Evolutionary conservation across 2,329 filamentous ascomycete species (phyloP).

Genomic region (Stagonosporopsis tanaceti): DNA sequence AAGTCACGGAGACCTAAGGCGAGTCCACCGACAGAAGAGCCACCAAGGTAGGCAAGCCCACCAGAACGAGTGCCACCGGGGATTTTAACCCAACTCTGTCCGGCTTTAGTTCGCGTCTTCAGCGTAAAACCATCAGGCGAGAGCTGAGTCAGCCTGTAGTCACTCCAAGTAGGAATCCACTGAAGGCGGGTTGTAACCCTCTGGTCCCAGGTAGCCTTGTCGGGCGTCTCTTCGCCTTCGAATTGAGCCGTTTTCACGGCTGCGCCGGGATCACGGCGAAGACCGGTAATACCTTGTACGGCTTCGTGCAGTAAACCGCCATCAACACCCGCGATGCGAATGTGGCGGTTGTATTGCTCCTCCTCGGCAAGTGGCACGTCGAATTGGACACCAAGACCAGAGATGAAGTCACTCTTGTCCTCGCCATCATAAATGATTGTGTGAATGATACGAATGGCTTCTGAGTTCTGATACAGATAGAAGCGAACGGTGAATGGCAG

Average conservation of each 20-base stretch:
- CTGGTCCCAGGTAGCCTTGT: slow-evolving; percentile 57
- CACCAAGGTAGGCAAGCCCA: slow-evolving; percentile 67
- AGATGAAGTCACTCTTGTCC: slow-evolving; percentile 60
- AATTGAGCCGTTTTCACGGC: slow-evolving; percentile 61
- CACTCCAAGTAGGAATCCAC: slow-evolving; percentile 67
- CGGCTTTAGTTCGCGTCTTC: slow-evolving; percentile 66
- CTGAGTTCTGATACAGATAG: slow-evolving; percentile 66
- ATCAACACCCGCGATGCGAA: slow-evolving; percentile 64
- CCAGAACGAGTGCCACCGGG: slow-evolving; percentile 64
- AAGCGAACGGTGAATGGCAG: slow-evolving; percentile 65
- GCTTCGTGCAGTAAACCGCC: slow-evolving; percentile 66
- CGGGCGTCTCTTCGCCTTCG: slow-evolving; percentile 56
- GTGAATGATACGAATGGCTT: slow-evolving; percentile 64
- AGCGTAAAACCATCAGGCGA: slow-evolving; percentile 68
- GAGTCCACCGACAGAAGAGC: slow-evolving; percentile 64
- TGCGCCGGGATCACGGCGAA: slow-evolving; percentile 63
- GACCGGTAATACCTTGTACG: slow-evolving; percentile 66
- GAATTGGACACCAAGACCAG: slow-evolving; percentile 64
- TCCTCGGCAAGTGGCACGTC: slow-evolving; percentile 62
- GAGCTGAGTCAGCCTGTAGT: slow-evolving; percentile 65
- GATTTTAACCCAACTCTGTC: slow-evolving; percentile 66
- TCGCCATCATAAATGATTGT: slow-evolving; percentile 65
- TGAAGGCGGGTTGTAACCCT: slow-evolving; percentile 57
- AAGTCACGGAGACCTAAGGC: slow-evolving; percentile 67
- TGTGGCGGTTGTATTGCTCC: slow-evolving; percentile 65